Percentiles rank a stretch among this genome's conserved stretches.
phyloP scores from a whole-genome alignment of 768 basidiomycete species.

The Lentinula boryana region DNA sequence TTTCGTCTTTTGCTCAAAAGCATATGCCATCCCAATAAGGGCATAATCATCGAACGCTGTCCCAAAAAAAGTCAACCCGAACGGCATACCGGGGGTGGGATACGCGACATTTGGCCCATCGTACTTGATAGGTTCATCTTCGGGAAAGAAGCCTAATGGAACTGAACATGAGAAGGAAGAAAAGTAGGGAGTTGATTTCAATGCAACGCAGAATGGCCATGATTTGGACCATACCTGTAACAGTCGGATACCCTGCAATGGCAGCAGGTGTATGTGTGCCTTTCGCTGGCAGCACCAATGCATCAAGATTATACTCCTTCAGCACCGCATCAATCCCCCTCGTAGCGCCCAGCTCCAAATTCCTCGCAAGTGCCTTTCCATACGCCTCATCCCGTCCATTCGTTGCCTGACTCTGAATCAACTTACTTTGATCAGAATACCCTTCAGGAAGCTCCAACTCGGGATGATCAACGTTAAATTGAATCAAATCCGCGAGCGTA shows the following conservation, averaged over 20 bases:
- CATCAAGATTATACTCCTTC: slow-evolving; percentile 40
- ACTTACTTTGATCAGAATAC: neutral
- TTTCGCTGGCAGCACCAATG: slow-evolving; percentile 42
- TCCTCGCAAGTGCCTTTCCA: neutral
- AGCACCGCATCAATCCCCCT: slow-evolving; percentile 51
- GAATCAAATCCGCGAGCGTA: slow-evolving; percentile 33
- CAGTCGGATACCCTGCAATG: slow-evolving; percentile 60
- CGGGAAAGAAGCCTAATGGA: slow-evolving; percentile 55
- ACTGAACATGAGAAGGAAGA: slow-evolving; percentile 24
- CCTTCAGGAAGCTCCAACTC: slow-evolving; percentile 24
- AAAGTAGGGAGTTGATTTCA: neutral
- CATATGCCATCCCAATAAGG: slow-evolving; percentile 53
- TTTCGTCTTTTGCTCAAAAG: slow-evolving; percentile 61
- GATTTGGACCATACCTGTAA: slow-evolving; percentile 39
- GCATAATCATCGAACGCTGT: slow-evolving; percentile 56
- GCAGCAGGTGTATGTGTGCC: slow-evolving; percentile 40
- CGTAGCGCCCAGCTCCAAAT: slow-evolving; percentile 19
- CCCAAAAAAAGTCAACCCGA: slow-evolving; percentile 58
- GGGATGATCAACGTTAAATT: slow-evolving; percentile 37
- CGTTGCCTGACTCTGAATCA: neutral
- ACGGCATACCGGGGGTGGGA: slow-evolving; percentile 51
- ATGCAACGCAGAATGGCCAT: neutral
- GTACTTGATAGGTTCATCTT: slow-evolving; percentile 28
- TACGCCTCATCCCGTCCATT: neutral
- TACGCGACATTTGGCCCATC: slow-evolving; percentile 39